Evolutionary conservation across 169 alveolate genomes (phyloP).

Genomic region (Ichthyophthirius multifiliis): DNA sequence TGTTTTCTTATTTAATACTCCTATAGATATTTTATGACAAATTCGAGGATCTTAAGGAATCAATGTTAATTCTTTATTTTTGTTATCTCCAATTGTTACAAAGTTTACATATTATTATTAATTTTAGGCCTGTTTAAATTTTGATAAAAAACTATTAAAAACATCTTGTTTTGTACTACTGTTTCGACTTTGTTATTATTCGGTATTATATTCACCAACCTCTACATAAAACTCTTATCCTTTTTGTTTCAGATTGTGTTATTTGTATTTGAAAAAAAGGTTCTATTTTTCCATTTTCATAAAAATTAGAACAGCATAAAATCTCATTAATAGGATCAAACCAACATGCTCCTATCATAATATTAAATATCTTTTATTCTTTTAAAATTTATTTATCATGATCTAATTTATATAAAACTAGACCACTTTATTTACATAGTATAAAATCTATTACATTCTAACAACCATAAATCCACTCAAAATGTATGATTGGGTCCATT

Average conservation of each 20-base stretch:
- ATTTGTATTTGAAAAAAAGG: constrained; percentile 14
- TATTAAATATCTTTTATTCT: background rate
- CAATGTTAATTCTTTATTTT: background rate
- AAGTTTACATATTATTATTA: background rate
- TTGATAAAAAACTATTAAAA: background rate
- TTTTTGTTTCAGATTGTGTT: background rate
- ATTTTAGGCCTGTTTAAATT: background rate
- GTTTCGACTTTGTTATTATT: background rate
- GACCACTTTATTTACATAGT: background rate
- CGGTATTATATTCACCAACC: background rate
- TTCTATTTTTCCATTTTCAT: constrained; percentile 9
- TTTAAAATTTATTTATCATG: background rate
- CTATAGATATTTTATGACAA: background rate
- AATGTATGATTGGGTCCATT: background rate
- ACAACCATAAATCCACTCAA: background rate
- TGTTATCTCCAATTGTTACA: background rate
- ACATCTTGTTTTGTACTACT: background rate
- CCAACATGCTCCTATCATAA: constrained; percentile 7
- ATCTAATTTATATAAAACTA: background rate
- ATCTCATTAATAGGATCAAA: constrained; percentile 9
- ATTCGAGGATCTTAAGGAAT: background rate
- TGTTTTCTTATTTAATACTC: background rate
- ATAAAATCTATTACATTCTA: background rate
- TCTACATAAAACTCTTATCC: constrained; percentile 7
- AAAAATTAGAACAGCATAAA: background rate